Evolutionary conservation across 129 eudicot genomes (phyloP), one percentile per base, ranked within the genome.

Genomic region (Helianthus tuberosus): DNA sequence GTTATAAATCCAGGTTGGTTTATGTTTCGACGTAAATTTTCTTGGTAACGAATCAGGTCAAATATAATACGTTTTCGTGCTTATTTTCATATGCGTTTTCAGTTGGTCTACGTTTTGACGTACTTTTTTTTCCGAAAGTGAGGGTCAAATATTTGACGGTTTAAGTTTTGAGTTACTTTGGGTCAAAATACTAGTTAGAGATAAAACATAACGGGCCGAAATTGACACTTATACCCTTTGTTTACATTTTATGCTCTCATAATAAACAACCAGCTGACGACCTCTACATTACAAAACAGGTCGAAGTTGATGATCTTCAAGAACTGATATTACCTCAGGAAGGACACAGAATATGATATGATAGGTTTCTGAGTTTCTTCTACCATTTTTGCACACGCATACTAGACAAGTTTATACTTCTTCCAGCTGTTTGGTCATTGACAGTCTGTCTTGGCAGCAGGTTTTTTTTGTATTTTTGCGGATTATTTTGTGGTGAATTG

Each of bases 241-340:
- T 55, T 35, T 59, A 41, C 43, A 54, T 41, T 11, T 15, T 12
- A 32, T 3, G 11, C 23, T 14, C 9, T 41, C 17, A 16, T 51
- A 10, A 17, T 10, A 32, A 61, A 9, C 54, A 8, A 63, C 38
- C 29, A 64, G 9, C n/a, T 59, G 68, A 68, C 69, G n/a, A 32
- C 17, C 52, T 76, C 7, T 67, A 58, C 29, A 43, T 23, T 73
- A 51, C 46, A 51, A 15, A 52, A 69, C 86, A 90, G 98, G 96
- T 75, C 2, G 86, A 82, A 54, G 97, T 90, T n/a, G 97, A 77
- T 65, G 98, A 93, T 79, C 84, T 75, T 73, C 84, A 84, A 44
- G 96, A 88, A 79, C 69, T 93, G 68, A 71, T 80, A 77, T 76
- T 93, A 74, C 98, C 98, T 43, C 87, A 81, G 73, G 96, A 86